Evolutionary conservation across 129 eudicot genomes (phyloP).

Genomic region (Silybum marianum): DNA sequence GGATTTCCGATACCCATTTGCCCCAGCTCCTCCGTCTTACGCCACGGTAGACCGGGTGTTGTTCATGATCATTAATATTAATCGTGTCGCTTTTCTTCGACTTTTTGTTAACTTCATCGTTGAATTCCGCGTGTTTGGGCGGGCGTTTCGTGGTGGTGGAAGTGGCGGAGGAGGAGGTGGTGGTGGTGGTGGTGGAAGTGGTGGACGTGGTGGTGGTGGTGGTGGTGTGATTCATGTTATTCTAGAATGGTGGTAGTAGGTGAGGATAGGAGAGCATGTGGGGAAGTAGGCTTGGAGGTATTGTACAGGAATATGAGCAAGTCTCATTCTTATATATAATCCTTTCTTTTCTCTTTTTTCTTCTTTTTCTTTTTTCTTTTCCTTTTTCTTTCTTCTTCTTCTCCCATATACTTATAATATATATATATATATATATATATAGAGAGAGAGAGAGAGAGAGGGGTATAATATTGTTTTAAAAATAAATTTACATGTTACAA

Average conservation of each 20-base stretch:
- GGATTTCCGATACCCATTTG: conserved; percentile 48
- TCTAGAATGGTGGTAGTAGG: conserved; percentile 18
- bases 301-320: conserved; percentile 22
- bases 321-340: conserved; percentile 15
- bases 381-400: not conserved
- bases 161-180: conserved; percentile 4
- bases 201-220: not conserved
- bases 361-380: not conserved
- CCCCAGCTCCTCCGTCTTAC: conserved; percentile 36
- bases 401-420: too few species aligned
- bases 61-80: not conserved
- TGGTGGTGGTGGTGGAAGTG: not conserved
- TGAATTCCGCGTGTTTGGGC: not conserved
- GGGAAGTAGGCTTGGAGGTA: conserved; percentile 11
- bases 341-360: conserved; percentile 6
- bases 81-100: not conserved
- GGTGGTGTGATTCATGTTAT: conserved; percentile 24
- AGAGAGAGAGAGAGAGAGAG: too few species aligned
- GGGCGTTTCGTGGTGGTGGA: conserved; percentile 8
- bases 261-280: conserved; percentile 22
- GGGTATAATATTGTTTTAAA: too few species aligned
- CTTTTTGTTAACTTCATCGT: not conserved
- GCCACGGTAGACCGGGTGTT: conserved; percentile 34
- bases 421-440: too few species aligned
- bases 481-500: too few species aligned